Base-by-base conservation (phyloP, 371 early-diverging fungal genomes). In the Mortierella polycephala region DNA sequence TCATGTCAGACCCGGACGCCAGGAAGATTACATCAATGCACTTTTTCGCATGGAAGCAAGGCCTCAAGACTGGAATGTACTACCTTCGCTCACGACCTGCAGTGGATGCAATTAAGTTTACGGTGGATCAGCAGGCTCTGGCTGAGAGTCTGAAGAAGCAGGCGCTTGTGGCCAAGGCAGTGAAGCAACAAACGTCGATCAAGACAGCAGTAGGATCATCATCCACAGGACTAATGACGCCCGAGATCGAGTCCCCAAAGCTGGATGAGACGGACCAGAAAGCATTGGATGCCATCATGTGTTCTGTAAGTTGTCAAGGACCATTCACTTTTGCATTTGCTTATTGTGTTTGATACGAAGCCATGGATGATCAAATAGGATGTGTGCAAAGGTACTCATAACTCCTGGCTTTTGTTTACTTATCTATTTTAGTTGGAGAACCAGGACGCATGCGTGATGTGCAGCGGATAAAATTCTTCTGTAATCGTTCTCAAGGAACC, bases 31-130 rank as follows among this genome's bases (percentile, higher is more conserved):
- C 98, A 2, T 90, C 92, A 65, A 99, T 99, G 99, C 99, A 99
- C 86, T 99, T 99, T 79, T 97, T 98, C 83, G 99, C 96, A 9
- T 99, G 98, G 98, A 94, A 94, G 84, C 91, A 91, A 84, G 99
- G 99, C 0, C 86, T 99, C 40, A 99, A 99, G 93, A 99, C 99
- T 2, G 99, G 99, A 64, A 97, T 98, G 97, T 99, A 99, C 84
- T 99, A 99, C 82, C 85, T 99, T 57, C 94, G 99, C 62, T 95
- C 98, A 16, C 90, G 96, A 52, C 99, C 99, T 46, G 96, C 98
- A 23, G 95, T 93, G 5, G 98, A 97, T 74, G 98, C 99, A 14
- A 99, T 99, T 86, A 96, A 99, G 90, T 97, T 97, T 69, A 94
- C 88, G 9, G 84, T 88, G 5, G 88, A 88, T 47, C 83, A 83